Evolutionary conservation across 1,284 basidiomycete species (phyloP).

Genomic region (Quambalaria eucalypti): DNA sequence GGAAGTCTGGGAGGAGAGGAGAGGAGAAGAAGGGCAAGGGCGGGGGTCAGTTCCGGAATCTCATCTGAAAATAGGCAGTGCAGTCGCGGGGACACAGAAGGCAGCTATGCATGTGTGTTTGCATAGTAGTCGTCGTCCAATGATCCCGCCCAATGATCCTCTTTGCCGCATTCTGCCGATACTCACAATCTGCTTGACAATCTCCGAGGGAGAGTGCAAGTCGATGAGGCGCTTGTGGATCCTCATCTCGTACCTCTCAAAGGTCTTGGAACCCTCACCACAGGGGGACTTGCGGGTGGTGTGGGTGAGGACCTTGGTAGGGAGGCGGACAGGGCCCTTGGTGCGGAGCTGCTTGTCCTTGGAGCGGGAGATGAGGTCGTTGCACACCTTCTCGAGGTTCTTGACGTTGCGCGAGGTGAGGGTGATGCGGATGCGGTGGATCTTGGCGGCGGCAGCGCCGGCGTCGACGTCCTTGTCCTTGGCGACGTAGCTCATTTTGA

Average conservation of each 20-base stretch:
- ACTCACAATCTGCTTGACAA: conserved; percentile 95
- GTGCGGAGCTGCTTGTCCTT: conserved; percentile 99
- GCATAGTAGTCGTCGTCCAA: too few relatives aligned
- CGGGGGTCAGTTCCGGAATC: background rate
- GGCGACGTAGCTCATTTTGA: conserved; percentile 97
- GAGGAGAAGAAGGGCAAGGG: background rate
- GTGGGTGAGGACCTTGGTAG: conserved; percentile 96
- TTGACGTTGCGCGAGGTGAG: conserved; percentile 94
- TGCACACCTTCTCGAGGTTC: conserved; percentile 98
- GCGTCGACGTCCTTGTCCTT: conserved; percentile 74
- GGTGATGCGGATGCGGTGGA: conserved; percentile 99
- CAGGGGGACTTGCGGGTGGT: conserved; percentile 70
- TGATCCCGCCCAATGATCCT: too few relatives aligned
- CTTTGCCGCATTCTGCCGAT: background rate
- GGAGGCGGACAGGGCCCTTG: conserved; percentile 97
- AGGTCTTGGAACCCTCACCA: conserved; percentile 99
- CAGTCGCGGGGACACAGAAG: too few relatives aligned
- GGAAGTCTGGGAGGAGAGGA: conserved; percentile 61
- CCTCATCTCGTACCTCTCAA: conserved; percentile 99
- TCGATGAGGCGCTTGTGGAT: conserved; percentile 99
- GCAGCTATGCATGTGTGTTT: too few relatives aligned
- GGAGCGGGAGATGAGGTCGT: conserved; percentile 92
- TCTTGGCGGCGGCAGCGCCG: conserved; percentile 74
- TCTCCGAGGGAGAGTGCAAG: conserved; percentile 94
- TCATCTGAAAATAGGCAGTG: too few relatives aligned